A percentile compares a stretch with the other conserved stretches of the same genome.
phyloP scores from a whole-genome alignment of 2,329 filamentous ascomycete species.

The Pochonia chlamydosporia region DNA sequence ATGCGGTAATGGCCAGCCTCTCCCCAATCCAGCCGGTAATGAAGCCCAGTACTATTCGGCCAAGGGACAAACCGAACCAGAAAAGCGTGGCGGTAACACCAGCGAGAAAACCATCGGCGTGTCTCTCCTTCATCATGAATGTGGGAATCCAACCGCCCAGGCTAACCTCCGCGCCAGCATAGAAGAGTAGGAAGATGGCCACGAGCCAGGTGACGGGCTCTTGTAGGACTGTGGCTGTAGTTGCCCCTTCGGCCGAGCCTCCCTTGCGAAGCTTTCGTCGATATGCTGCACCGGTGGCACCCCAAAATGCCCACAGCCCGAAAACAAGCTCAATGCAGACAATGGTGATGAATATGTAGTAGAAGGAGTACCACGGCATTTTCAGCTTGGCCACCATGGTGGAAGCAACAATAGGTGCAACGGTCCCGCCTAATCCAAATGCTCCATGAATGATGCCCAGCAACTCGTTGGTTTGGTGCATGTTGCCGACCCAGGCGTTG shows the following conservation, averaged over 20 bases:
- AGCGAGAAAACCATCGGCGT: constrained; percentile 62
- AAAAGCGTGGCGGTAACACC: constrained; percentile 76
- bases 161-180: constrained; percentile 73
- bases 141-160: constrained; percentile 75
- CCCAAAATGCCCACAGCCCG: constrained; percentile 56
- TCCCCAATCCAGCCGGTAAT: constrained; percentile 70
- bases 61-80: constrained; percentile 76
- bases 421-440: constrained; percentile 66
- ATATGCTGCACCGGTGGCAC: constrained; percentile 51
- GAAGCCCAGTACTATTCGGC: constrained; percentile 68
- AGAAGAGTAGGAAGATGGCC: constrained; percentile 68
- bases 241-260: background rate
- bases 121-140: constrained; percentile 77
- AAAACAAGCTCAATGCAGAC: constrained; percentile 50
- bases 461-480: constrained; percentile 67
- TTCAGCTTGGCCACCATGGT: constrained; percentile 60
- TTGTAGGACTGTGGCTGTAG: constrained; percentile 30
- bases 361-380: constrained; percentile 67
- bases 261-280: constrained; percentile 19
- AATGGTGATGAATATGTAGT: constrained; percentile 65
- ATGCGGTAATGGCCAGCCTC: constrained; percentile 56
- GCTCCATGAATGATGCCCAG: constrained; percentile 67
- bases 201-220: constrained; percentile 64
- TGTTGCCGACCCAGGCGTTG: constrained; percentile 61
- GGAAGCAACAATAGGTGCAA: constrained; percentile 66